A percentile compares a stretch with the other conserved stretches of the same genome.
phyloP scores from a whole-genome alignment of 176 grass and related monocot genomes.

The Saccharum spontaneum region DNA sequence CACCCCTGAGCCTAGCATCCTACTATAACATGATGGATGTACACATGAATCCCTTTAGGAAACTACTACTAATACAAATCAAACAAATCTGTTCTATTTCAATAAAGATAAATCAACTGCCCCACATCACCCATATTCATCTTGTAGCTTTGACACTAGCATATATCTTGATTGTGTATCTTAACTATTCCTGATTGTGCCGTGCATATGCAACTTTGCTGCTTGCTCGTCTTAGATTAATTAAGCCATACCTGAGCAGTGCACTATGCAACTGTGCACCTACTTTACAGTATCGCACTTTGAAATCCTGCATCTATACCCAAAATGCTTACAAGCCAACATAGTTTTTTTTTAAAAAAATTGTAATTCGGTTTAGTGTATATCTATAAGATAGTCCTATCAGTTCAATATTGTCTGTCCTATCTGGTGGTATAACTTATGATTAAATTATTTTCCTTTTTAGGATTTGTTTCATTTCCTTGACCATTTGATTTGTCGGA shows the following conservation, averaged over 20 bases:
- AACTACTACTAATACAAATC: background rate
- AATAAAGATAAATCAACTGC: background rate
- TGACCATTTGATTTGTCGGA: background rate
- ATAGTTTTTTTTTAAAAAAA: background rate
- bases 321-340: background rate
- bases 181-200: background rate
- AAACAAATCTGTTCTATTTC: background rate
- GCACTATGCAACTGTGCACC: background rate
- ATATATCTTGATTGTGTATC: background rate
- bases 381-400: background rate
- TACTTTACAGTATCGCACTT: background rate
- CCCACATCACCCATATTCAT: background rate
- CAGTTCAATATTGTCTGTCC: background rate
- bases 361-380: background rate
- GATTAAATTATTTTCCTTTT: background rate
- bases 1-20: background rate
- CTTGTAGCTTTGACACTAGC: background rate
- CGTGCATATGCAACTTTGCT: background rate
- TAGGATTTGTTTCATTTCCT: background rate
- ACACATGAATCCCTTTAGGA: background rate
- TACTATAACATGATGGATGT: slow-evolving; percentile 22
- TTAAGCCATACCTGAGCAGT: slow-evolving; percentile 10
- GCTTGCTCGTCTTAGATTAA: background rate
- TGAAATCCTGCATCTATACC: background rate
- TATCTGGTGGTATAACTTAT: background rate